Conservation (phyloP, 495 filamentous ascomycete species). For the Aspergillus asperescens region DNA sequence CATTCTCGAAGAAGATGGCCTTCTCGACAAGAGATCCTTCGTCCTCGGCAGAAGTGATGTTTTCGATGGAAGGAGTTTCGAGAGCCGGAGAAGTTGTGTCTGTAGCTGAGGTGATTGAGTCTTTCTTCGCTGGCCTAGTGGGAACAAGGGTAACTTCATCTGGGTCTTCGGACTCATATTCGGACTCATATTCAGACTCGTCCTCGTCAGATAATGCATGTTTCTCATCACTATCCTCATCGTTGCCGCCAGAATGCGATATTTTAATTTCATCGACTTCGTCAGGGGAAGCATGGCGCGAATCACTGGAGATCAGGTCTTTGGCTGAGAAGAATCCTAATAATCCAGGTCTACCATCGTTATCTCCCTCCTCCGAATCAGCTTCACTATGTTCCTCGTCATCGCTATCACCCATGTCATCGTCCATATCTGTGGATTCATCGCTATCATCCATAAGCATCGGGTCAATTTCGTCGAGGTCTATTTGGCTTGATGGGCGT, state of each 20-base stretch:
- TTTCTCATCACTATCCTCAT: constrained; percentile 16
- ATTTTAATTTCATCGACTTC: constrained; percentile 20
- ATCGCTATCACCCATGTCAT: constrained; percentile 69
- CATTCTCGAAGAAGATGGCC: background rate
- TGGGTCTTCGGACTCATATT: constrained; percentile 32
- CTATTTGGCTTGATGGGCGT: constrained; percentile 26
- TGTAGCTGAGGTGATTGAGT: constrained; percentile 1
- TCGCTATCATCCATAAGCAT: constrained; percentile 68
- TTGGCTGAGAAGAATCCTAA: constrained; percentile 61
- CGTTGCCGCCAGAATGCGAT: constrained; percentile 12
- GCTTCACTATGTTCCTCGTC: constrained; percentile 49
- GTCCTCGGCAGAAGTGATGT: background rate
- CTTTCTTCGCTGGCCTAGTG: constrained; percentile 28
- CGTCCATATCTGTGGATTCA: constrained; percentile 78
- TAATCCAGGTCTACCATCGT: constrained; percentile 53
- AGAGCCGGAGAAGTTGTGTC: background rate
- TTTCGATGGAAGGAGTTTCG: constrained; percentile 13
- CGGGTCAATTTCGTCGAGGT: constrained; percentile 63
- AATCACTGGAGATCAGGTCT: constrained; percentile 25
- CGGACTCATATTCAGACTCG: no score
- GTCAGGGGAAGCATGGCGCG: constrained; percentile 31
- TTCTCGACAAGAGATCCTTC: background rate
- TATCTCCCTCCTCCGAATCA: constrained; percentile 44
- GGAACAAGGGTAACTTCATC: constrained; percentile 45
- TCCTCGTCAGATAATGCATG: constrained; percentile 19